phyloP scores from a whole-genome alignment of 139 green algal genomes.

The Penium margaritaceum region DNA sequence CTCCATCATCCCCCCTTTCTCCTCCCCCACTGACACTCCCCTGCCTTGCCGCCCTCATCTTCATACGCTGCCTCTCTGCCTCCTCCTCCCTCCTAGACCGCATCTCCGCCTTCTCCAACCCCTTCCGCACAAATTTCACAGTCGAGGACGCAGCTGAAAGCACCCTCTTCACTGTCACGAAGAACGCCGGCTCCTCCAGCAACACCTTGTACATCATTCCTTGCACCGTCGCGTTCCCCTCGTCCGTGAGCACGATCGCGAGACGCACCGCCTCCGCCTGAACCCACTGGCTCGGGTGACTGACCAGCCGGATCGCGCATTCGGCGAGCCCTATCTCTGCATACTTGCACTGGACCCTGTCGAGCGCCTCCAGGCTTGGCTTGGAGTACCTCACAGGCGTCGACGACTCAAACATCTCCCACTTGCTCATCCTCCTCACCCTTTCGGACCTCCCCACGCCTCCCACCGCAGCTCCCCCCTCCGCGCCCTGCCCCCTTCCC shows the following conservation, averaged over 20 bases:
- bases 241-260: background rate
- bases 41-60: background rate
- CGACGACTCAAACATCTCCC: slow-evolving; percentile 4
- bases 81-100: slow-evolving; percentile 3
- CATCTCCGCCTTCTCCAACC: slow-evolving; percentile 2
- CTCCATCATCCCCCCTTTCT: background rate
- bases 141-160: slow-evolving; percentile 4
- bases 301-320: background rate
- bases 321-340: background rate
- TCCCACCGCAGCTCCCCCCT: no score
- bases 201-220: background rate
- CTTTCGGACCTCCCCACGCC: no score
- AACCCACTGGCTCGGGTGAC: background rate
- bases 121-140: slow-evolving; percentile 8
- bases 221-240: background rate
- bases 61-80: background rate
- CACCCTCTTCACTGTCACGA: background rate
- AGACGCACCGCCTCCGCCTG: background rate
- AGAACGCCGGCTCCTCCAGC: background rate
- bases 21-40: background rate
- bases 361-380: background rate
- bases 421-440: background rate
- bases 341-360: background rate
- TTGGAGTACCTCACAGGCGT: background rate
- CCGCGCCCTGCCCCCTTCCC: no score